Base-by-base conservation (phyloP, 257 asterid genomes). In the Fraxinus anomala region DNA sequence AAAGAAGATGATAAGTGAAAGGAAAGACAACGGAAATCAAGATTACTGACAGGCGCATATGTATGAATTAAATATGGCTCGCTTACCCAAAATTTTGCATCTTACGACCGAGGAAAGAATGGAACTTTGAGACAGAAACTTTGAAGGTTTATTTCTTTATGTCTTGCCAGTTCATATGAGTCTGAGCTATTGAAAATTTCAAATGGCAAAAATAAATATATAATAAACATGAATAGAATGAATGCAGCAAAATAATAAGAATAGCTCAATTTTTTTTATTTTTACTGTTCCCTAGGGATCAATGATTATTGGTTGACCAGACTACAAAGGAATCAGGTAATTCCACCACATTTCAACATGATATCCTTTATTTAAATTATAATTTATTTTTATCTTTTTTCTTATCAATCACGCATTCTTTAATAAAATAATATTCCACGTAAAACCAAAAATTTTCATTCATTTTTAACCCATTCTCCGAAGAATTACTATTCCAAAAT, bases 121-220 rank as follows among this genome's bases (percentile, higher is more conserved):
- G 51, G 30, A 36, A 76, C 36, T 72, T 70, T 44, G 77, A 30
- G 79, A 80, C 71, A 68, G 12, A 28, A 74, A 74, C 31, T 44
- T 19, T 68, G 36, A 40, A 51, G 63, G 39, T 71, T 72, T 77
- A 40, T 81, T 83, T 70, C 26, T 76, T 76, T 69, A 28, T 70
- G 49, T 63, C 10, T 68, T 77, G 80, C 78, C 88, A 80, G 82
- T 72, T 82, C 84, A 84, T 77, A n/a, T 26, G 73, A 84, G 67
- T 7, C 30, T 56, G 30, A 56, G 67, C 23, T n/a, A 17, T 54
- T 54, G 65, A 54, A 54, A 54, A 5, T 54, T 54, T 54, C 9
- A 1, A 54, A 13, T 49, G n/a, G 21, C 61, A 49, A 49, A 16
- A 49, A 61, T 0, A 73, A 39, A 24, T 40, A 74, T 78, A 68